Conservation (phyloP, 768 basidiomycete genomes). For the Panaeolus cyanescens region DNA sequence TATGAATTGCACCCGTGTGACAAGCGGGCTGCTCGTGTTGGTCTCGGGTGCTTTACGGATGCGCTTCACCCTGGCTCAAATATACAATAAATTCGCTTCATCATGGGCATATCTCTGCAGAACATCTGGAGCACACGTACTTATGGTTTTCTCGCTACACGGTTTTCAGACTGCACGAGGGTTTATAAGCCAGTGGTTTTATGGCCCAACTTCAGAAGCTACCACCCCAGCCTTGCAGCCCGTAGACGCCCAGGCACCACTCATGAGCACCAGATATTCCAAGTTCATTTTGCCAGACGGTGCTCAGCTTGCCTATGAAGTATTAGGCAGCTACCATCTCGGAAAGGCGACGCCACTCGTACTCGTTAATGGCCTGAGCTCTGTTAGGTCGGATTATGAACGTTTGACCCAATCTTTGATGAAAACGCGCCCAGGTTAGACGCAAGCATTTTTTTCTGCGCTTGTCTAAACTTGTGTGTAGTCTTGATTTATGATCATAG, state of each 20-base stretch:
- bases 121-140: neutral
- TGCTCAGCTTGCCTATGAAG: constrained; percentile 42
- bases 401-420: constrained; percentile 33
- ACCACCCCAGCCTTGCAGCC: neutral
- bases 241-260: neutral
- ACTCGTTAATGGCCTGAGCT: constrained; percentile 43
- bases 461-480: constrained; percentile 14
- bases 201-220: constrained; percentile 5
- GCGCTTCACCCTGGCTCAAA: neutral
- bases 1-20: neutral
- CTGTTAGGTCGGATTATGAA: constrained; percentile 40
- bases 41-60: neutral
- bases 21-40: neutral
- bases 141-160: neutral
- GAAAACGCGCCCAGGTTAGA: constrained; percentile 40
- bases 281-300: constrained; percentile 39
- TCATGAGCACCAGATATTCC: constrained; percentile 24
- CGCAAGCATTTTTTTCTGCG: neutral
- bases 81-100: neutral
- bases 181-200: neutral
- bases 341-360: constrained; percentile 36
- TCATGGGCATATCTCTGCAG: neutral
- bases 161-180: neutral
- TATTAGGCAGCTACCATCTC: constrained; percentile 40
- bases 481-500: constrained; percentile 51